These are phyloP conservation scores for Alternaria sp. DNA, from an alignment of 2,329 filamentous ascomycete species.

Conservation along the genomic window DNA sequence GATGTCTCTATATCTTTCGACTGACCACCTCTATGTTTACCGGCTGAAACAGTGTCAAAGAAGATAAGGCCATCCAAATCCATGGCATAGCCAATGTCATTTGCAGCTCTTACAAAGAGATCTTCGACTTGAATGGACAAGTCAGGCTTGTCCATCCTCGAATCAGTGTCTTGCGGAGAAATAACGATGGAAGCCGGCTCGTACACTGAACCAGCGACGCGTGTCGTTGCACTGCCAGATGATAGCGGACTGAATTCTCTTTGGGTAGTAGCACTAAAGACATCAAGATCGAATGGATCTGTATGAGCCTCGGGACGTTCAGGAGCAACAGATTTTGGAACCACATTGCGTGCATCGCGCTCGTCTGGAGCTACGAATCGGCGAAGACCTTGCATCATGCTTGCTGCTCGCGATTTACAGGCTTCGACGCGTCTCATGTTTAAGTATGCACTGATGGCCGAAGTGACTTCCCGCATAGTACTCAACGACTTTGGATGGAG, in stretches of 20 bases:
- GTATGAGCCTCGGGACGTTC: background rate
- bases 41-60: conserved; percentile 15
- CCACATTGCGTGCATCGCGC: background rate
- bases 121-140: conserved; percentile 5
- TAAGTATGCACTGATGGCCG: conserved; percentile 17
- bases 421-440: conserved; percentile 16
- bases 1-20: background rate
- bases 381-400: conserved; percentile 21
- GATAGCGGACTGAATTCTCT: background rate
- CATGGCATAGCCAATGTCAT: conserved; percentile 17
- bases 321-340: background rate
- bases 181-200: background rate
- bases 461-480: conserved; percentile 10
- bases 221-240: background rate
- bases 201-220: background rate
- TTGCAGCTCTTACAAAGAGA: conserved; percentile 14
- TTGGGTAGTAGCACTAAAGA: conserved; percentile 7
- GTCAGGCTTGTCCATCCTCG: background rate
- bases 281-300: conserved; percentile 7
- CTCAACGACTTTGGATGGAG: conserved; percentile 11
- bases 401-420: conserved; percentile 14
- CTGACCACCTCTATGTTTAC: background rate
- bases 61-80: conserved; percentile 15
- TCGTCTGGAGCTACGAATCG: conserved; percentile 13
- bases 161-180: background rate